Evolutionary conservation across 352 stramenopile species (phyloP), one percentile per base, ranked within the genome.

Genomic region (Pythium vanterpoolii): DNA sequence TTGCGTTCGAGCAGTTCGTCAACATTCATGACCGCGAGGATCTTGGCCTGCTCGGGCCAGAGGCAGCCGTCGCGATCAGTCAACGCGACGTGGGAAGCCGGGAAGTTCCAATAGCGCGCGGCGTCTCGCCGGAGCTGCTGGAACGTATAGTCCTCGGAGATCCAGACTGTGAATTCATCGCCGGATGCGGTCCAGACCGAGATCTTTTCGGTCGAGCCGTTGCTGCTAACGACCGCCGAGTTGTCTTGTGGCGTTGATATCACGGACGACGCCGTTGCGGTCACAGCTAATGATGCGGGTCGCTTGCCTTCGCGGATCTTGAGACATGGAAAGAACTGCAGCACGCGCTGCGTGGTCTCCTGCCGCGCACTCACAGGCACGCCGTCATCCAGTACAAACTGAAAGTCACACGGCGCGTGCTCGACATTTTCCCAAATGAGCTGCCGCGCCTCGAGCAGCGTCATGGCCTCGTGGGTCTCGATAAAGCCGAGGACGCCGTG

Each of bases 41-140:
- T 89, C 23, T 65, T 72, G n/a, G 83, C 83, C 52, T 92, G 77
- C 21, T 92, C 83, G 2, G 83, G 83, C 81, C 83, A 93, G 36
- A 89, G 66, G 51, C 81, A 90, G 3, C 81, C 83, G 5, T 87
- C 79, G 19, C 62, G 62, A 31, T 93, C 83, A 4, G 66, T 69
- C 30, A 93, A 42, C 5, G 64, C 74, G 5, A 85, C 76, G 23
- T 85, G 68, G 0, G 46, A 28, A 4, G 71, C 43, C 24, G 72
- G 68, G 9, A 90, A 60, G 49, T 82, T 84, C 79, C 79, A 93
- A 58, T 90, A 93, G 26, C 76, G 72, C 34, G 79, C 77, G 4
- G 81, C 75, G 49, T 93, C 83, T 3, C 69, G 71, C 5, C 81
- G 79, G 5, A 93, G 69, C 56, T 90, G 81, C 52, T 86, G 73